These are phyloP conservation scores for Fusarium luffae DNA, from an alignment of 2,329 filamentous ascomycete species.

Conservation along the genomic window DNA sequence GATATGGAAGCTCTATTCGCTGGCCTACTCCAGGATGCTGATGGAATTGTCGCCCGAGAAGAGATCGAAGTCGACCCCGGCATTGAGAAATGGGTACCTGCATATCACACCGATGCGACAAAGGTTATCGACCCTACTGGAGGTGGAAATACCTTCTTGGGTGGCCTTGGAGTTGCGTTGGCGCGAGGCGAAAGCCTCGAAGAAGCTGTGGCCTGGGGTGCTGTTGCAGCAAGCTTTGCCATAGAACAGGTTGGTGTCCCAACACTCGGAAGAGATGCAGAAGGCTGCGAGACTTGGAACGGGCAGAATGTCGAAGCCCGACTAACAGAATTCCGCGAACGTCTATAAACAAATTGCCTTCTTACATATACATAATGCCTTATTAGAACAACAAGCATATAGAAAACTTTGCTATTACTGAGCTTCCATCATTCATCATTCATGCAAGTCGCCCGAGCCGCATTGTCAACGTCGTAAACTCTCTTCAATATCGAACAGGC, in stretches of 20 bases:
- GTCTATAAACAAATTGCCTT: slow-evolving; percentile 47
- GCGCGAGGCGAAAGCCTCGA: slow-evolving; percentile 69
- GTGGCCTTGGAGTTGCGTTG: slow-evolving; percentile 67
- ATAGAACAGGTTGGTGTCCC: slow-evolving; percentile 96
- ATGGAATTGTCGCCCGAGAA: slow-evolving; percentile 65
- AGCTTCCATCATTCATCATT: slow-evolving; percentile 17
- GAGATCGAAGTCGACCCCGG: slow-evolving; percentile 72
- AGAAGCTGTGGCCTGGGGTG: slow-evolving; percentile 81
- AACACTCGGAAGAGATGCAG: slow-evolving; percentile 57
- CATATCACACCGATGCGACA: slow-evolving; percentile 68
- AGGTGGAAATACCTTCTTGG: slow-evolving; percentile 90
- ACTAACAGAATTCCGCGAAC: slow-evolving; percentile 61
- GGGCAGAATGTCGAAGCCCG: slow-evolving; percentile 64
- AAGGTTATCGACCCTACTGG: slow-evolving; percentile 92
- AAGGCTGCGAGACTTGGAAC: slow-evolving; percentile 70
- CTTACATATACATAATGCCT: slow-evolving; percentile 5
- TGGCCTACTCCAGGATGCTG: slow-evolving; percentile 64
- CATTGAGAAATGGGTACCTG: slow-evolving; percentile 79
- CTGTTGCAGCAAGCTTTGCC: slow-evolving; percentile 87
- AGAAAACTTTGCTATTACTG: slow-evolving; percentile 20
- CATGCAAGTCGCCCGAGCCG: slow-evolving; percentile 6
- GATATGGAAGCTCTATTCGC: slow-evolving; percentile 73
- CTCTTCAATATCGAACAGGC: slow-evolving; percentile 1
- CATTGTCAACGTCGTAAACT: slow-evolving; percentile 12
- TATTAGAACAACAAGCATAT: slow-evolving; percentile 24